phyloP scores from a whole-genome alignment of 495 filamentous ascomycete species.

The Xylaria nigripes region DNA sequence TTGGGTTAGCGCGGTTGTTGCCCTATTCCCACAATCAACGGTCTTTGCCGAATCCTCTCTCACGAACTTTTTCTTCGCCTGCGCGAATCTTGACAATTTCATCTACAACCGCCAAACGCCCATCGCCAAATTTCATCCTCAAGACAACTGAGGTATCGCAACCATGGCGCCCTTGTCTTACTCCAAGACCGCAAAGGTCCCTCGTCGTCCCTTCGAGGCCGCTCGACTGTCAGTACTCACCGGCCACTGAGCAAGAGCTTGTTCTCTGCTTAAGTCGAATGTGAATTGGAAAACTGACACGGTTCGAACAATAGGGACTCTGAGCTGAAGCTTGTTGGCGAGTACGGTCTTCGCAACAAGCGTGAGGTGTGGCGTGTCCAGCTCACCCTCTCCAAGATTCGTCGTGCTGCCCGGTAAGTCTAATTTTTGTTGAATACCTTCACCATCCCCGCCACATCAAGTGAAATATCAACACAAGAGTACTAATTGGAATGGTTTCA shows the following conservation, averaged over 20 bases:
- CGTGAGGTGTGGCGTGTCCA: conserved; percentile 99
- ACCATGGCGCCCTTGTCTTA: conserved; percentile 54
- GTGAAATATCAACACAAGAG: too few relatives aligned
- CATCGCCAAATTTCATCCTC: conserved; percentile 14
- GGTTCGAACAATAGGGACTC: conserved; percentile 66
- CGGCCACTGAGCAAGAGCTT: conserved; percentile 98
- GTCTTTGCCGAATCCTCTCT: conserved; percentile 22
- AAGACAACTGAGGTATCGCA: conserved; percentile 25
- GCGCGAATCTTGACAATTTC: conserved; percentile 36
- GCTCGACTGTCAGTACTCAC: conserved; percentile 94
- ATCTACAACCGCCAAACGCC: conserved; percentile 14
- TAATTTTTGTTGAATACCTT: too few relatives aligned
- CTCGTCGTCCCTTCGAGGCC: conserved; percentile 83
- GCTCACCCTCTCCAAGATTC: conserved; percentile 99
- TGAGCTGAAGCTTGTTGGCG: conserved; percentile 97
- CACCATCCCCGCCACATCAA: too few relatives aligned
- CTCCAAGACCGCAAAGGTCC: conserved; percentile 99
- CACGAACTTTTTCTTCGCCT: conserved; percentile 22
- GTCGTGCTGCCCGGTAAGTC: conserved; percentile 97
- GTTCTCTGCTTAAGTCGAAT: conserved; percentile 90
- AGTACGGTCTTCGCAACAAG: conserved; percentile 99
- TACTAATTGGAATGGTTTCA: conserved; percentile 10
- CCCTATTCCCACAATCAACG: conserved; percentile 36
- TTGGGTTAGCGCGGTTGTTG: conserved; percentile 15
- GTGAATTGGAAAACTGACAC: conserved; percentile 45